These are phyloP conservation scores for Pulveroboletus sp. DNA, from an alignment of 768 basidiomycete species.

Conservation along the genomic window DNA sequence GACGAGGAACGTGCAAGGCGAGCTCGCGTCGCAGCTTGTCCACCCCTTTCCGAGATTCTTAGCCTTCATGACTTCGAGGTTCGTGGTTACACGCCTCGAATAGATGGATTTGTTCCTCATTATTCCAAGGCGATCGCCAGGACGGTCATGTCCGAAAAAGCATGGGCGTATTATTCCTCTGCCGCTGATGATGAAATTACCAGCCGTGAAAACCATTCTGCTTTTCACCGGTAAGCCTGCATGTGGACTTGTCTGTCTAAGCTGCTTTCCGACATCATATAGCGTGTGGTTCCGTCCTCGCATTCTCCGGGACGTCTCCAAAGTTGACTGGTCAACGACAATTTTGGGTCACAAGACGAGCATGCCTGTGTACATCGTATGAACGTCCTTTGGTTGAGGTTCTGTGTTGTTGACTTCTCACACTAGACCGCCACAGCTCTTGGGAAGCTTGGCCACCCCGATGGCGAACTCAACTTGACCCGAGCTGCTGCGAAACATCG, in stretches of 20 bases:
- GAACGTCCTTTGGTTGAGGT: slow-evolving; percentile 8
- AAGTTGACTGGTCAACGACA: slow-evolving; percentile 79
- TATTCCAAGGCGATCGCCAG: slow-evolving; percentile 70
- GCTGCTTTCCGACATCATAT: not conserved
- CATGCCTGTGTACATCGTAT: slow-evolving; percentile 80
- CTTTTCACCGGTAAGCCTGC: slow-evolving; percentile 70
- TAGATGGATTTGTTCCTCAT: slow-evolving; percentile 7
- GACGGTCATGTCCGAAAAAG: slow-evolving; percentile 75
- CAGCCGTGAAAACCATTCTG: slow-evolving; percentile 81
- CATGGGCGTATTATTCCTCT: slow-evolving; percentile 97
- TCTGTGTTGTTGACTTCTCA: slow-evolving; percentile 5
- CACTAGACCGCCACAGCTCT: slow-evolving; percentile 74
- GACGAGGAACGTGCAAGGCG: slow-evolving; percentile 68
- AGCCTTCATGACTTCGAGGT: slow-evolving; percentile 96
- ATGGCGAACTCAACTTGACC: slow-evolving; percentile 90
- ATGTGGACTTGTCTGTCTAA: not conserved
- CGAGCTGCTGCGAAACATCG: slow-evolving; percentile 79
- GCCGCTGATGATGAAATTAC: slow-evolving; percentile 96
- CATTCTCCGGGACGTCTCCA: slow-evolving; percentile 76
- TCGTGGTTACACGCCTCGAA: slow-evolving; percentile 1
- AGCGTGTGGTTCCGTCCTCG: slow-evolving; percentile 91
- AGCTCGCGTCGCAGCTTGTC: slow-evolving; percentile 56
- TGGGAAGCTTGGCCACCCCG: slow-evolving; percentile 93
- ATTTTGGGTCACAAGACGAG: slow-evolving; percentile 72
- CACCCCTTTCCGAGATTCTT: slow-evolving; percentile 72